Evolutionary conservation across 2,329 filamentous ascomycete species (phyloP), one percentile per base, ranked within the genome.

Genomic region (Amesomyces nigricolor): DNA sequence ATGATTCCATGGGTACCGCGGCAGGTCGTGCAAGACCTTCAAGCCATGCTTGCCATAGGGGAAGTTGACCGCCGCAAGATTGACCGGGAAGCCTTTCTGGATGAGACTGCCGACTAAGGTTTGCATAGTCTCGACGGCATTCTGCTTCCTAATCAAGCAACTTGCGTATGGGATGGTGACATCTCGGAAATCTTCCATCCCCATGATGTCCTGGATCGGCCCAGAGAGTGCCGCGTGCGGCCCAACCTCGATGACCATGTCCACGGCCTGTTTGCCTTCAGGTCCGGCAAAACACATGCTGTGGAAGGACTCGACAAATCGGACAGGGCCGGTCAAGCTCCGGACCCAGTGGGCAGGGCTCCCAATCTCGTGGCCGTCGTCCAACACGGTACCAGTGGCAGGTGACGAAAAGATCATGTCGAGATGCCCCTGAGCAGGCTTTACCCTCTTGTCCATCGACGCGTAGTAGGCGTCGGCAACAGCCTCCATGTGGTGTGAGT

Each of bases 1-100:
- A 59, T 77, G 73, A 53, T 77, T 72, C 75, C 75, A 79, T 3
- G 71, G 70, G 56, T 79, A 79, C 1, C 64, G 65, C 5, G 75
- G 74, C 5, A 79, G 61, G 61, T 70, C 71, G 7, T 67, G 64
- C 16, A 74, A 63, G 8, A 62, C 58, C 51, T 65, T 64, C 29
- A 63, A 14, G 6, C 58, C 60, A 30, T 66, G 62, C 49, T 62
- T 61, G 7, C 68, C 60, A 32, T 63, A 61, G 1, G 68, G 65
- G 6, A 66, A 65, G 54, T 68, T 68, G 57, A 66, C 67, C n/a
- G 66, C 65, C n/a, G 53, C 63, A 38, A 70, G 58, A 42, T 68
- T 63, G 29, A 68, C 61, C 0, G 66, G 67, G 16, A 66, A 66
- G 8, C 67, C 66, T 7, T 64, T 63, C 50, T 64, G 62, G 47